A percentile compares a stretch with the other conserved stretches of the same genome.
Conservation (phyloP, 495 filamentous ascomycete genomes). For the Penicillium subrubescens region DNA sequence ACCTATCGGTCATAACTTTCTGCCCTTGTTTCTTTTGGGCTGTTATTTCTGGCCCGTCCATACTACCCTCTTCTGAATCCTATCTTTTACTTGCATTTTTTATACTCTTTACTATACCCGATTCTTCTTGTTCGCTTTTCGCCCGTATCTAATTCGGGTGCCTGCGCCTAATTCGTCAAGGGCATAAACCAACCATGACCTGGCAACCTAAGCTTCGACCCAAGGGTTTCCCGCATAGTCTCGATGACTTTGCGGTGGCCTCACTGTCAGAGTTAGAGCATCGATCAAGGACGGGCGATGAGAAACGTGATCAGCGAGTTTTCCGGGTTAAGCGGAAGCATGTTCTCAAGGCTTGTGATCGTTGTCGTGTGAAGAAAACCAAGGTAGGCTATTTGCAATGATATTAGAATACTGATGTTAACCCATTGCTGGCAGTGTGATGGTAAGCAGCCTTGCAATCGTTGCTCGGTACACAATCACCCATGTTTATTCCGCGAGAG, state of each 20-base stretch:
- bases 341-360: slow-evolving; percentile 52
- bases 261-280: slow-evolving; percentile 39
- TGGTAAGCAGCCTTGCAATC: slow-evolving; percentile 52
- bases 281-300: slow-evolving; percentile 34
- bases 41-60: not conserved
- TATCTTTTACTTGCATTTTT: not conserved
- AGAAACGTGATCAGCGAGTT: slow-evolving; percentile 47
- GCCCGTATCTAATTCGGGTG: not conserved
- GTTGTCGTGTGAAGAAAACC: slow-evolving; percentile 52
- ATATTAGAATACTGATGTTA: not conserved
- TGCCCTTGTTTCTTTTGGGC: slow-evolving; percentile 10
- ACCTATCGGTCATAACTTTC: slow-evolving; percentile 19
- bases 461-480: slow-evolving; percentile 51
- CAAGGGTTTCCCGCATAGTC: slow-evolving; percentile 45
- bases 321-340: slow-evolving; percentile 55
- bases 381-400: slow-evolving; percentile 36
- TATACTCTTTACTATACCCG: not conserved
- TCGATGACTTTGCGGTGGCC: slow-evolving; percentile 39
- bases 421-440: slow-evolving; percentile 41
- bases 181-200: slow-evolving; percentile 33
- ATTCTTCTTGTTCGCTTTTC: slow-evolving; percentile 6
- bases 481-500: slow-evolving; percentile 51
- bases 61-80: not conserved
- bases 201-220: slow-evolving; percentile 48
- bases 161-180: not conserved